Evolutionary conservation across 1,284 basidiomycete genomes (phyloP).

Genomic region (Termitomyces sp.): DNA sequence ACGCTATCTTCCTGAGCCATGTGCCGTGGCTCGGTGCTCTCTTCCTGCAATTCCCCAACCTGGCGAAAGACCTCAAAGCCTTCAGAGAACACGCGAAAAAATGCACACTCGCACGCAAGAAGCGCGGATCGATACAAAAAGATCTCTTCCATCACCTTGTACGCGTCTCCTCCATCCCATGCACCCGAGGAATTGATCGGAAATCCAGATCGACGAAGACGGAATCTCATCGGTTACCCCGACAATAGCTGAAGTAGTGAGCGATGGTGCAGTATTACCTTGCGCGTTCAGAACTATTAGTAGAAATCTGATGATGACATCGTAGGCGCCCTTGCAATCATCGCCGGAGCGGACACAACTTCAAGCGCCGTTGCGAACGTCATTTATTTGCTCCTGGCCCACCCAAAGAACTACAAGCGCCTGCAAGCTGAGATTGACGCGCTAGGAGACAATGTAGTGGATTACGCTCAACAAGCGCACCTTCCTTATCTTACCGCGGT

Average conservation of each 20-base stretch:
- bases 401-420: conserved; percentile 28
- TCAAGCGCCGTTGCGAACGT: conserved; percentile 30
- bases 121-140: conserved; percentile 29
- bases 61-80: conserved; percentile 27
- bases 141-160: conserved; percentile 45
- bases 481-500: conserved; percentile 34
- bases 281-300: background rate
- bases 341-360: conserved; percentile 41
- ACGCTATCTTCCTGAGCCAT: conserved; percentile 31
- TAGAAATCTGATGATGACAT: conserved; percentile 2
- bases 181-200: background rate
- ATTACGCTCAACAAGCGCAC: conserved; percentile 23
- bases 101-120: conserved; percentile 26
- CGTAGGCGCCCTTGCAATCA: conserved; percentile 27
- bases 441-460: conserved; percentile 26
- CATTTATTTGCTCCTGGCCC: conserved; percentile 31
- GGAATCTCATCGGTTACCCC: conserved; percentile 22
- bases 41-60: conserved; percentile 24
- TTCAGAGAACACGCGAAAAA: conserved; percentile 28
- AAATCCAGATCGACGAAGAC: conserved; percentile 36
- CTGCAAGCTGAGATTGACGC: conserved; percentile 34
- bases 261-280: conserved; percentile 24
- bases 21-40: conserved; percentile 33
- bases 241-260: conserved; percentile 25
- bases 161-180: background rate